Percentiles rank a stretch among this genome's conserved stretches.
phyloP scores from a whole-genome alignment of 2,329 filamentous ascomycete species.

The Pseudocercospora crystallina region DNA sequence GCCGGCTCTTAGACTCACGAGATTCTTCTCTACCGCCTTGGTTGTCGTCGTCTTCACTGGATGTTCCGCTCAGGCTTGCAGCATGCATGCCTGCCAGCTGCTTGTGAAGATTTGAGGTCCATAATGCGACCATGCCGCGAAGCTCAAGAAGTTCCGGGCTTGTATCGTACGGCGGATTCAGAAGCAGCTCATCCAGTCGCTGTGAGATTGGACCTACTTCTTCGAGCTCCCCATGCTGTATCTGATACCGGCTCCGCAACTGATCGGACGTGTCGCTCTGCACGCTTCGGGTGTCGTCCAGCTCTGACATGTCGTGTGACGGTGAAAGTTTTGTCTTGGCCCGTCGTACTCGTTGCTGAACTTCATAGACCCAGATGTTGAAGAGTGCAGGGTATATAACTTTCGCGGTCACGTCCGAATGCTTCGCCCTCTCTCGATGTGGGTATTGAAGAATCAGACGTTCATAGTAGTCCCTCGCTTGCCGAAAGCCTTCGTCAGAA shows the following conservation, averaged over 20 bases:
- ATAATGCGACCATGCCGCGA: slow-evolving; percentile 72
- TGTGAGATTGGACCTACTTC: slow-evolving; percentile 63
- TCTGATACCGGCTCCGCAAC: slow-evolving; percentile 31
- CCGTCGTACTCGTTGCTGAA: slow-evolving; percentile 60
- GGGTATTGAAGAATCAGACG: slow-evolving; percentile 75
- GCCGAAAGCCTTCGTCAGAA: slow-evolving; percentile 51
- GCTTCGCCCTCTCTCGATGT: slow-evolving; percentile 61
- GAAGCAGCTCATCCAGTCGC: slow-evolving; percentile 70
- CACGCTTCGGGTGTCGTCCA: background rate
- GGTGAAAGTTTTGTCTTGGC: slow-evolving; percentile 30
- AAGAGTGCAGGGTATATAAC: slow-evolving; percentile 83
- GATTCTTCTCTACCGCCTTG: background rate
- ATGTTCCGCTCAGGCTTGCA: slow-evolving; percentile 3
- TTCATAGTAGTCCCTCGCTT: slow-evolving; percentile 71
- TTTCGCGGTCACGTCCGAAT: slow-evolving; percentile 59
- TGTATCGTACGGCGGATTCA: slow-evolving; percentile 68
- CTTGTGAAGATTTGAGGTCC: slow-evolving; percentile 66
- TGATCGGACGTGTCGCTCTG: slow-evolving; percentile 5
- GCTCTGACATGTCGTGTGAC: slow-evolving; percentile 4
- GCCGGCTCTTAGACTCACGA: slow-evolving; percentile 4
- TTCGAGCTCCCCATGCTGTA: slow-evolving; percentile 47
- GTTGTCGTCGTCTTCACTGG: slow-evolving; percentile 11
- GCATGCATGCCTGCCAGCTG: slow-evolving; percentile 2
- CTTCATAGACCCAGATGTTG: slow-evolving; percentile 75
- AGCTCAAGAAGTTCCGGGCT: slow-evolving; percentile 67